phyloP scores from a whole-genome alignment of 202 grass and related monocot species.

The Zoysia matrella region DNA sequence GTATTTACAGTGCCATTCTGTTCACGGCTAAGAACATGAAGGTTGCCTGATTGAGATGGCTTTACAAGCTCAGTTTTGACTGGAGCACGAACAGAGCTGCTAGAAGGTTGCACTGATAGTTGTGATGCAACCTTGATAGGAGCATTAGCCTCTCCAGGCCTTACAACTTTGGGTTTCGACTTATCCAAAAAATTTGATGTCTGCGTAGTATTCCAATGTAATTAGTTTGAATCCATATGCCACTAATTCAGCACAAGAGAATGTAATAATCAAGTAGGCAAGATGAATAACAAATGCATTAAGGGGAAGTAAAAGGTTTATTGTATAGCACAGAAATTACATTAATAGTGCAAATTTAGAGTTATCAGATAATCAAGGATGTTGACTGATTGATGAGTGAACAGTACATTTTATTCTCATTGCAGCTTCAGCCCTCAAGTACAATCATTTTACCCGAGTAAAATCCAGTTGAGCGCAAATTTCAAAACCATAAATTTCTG shows the following conservation, averaged over 20 bases:
- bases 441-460: background rate
- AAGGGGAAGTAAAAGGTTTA: conserved; percentile 2
- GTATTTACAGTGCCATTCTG: conserved; percentile 59
- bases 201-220: conserved; percentile 33
- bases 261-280: conserved; percentile 28
- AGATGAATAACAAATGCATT: conserved; percentile 34
- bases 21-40: conserved; percentile 33
- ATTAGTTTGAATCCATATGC: conserved; percentile 44
- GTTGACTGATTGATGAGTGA: background rate
- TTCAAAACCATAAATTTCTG: no score
- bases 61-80: conserved; percentile 63
- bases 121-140: no score
- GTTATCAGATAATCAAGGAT: conserved; percentile 4
- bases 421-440: background rate
- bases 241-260: conserved; percentile 3
- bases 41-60: conserved; percentile 57
- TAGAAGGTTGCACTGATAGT: conserved; percentile 1
- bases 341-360: background rate
- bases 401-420: background rate
- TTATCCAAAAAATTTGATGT: conserved; percentile 61
- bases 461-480: no score
- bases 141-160: no score
- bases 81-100: conserved; percentile 45
- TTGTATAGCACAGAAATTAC: background rate
- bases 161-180: conserved; percentile 36